Evolutionary conservation across 805 yeast species (phyloP), one percentile per base, ranked within the genome.

Genomic region (Pichia sporocuriosa): DNA sequence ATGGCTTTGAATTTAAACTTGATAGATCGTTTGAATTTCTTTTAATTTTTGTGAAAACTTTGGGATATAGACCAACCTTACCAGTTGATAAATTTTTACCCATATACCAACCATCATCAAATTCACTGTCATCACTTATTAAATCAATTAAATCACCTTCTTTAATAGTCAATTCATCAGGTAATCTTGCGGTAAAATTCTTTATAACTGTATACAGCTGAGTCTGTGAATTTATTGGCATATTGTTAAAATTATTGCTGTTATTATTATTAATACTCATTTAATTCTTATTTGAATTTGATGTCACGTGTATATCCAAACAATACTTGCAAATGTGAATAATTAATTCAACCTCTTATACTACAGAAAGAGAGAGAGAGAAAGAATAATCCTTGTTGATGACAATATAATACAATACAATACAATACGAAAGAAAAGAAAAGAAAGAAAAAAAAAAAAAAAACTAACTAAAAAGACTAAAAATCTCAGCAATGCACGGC

Each of bases 31-130:
- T 26, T 9, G 27, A 10, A 31, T 44, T 45, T 17, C 32, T 22
- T 11, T 43, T 26, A 2, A 44, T 16, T 32, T 47, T 81, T 2
- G 97, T 89, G 61, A 90, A 90, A 3, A 87, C 78, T 50, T 84
- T 84, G 12, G 98, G 98, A 56, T 88, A 93, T 32, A 90, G 66
- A 0, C 98, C 98, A 11, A 86, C 90, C 40, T 75, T 73, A 40
- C 77, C 75, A 0, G 90, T 79, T 37, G 74, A 56, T 37, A 86
- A 57, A 52, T 89, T 89, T 45, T 77, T 79, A 4, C 96, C 96
- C 73, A 85, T 83, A 57, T 82, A 93, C 99, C 99, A 93, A 15
- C 97, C 97, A 62, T 93, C 97, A 53, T 85, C 84, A 61, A 84
- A 93, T 56, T 86, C 96, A 47, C 81, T 75, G 63, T 93, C 98